phyloP scores from a whole-genome alignment of 1,284 basidiomycete species.

The Schizophyllum amplum region DNA sequence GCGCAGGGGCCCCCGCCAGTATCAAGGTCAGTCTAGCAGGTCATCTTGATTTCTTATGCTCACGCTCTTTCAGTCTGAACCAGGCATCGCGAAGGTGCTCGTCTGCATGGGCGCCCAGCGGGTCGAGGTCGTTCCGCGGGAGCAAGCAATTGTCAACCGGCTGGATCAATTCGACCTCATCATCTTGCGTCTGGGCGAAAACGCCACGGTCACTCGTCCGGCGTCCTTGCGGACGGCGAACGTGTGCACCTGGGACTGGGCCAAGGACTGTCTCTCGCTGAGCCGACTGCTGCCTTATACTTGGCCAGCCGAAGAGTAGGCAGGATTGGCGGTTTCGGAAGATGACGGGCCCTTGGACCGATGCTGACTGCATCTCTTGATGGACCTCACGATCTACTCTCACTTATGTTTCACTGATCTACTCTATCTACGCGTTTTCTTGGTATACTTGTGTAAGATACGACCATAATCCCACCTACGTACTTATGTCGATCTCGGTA shows the following conservation, averaged over 20 bases:
- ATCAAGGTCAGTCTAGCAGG: not conserved
- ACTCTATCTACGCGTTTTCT: no score
- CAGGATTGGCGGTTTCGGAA: no score
- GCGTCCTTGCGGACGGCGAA: constrained; percentile 21
- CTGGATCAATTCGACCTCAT: constrained; percentile 46
- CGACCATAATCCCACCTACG: no score
- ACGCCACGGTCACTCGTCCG: constrained; percentile 31
- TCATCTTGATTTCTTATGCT: not conserved
- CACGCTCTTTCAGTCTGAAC: constrained; percentile 1
- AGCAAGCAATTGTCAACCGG: constrained; percentile 24
- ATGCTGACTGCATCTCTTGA: no score
- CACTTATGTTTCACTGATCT: no score
- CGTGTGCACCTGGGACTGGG: constrained; percentile 57
- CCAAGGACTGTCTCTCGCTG: constrained; percentile 74
- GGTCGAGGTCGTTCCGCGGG: constrained; percentile 45
- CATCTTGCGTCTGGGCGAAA: constrained; percentile 24
- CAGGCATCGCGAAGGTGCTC: constrained; percentile 46
- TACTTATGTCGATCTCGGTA: no score
- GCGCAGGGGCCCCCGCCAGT: not conserved
- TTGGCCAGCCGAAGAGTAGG: constrained; percentile 17
- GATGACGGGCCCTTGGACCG: no score
- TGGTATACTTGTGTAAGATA: no score
- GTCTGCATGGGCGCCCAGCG: constrained; percentile 65
- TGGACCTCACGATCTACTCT: no score
- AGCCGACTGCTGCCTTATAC: constrained; percentile 36